Evolutionary conservation across 2,329 filamentous ascomycete genomes (phyloP).

Genomic region (Alternaria sp.): DNA sequence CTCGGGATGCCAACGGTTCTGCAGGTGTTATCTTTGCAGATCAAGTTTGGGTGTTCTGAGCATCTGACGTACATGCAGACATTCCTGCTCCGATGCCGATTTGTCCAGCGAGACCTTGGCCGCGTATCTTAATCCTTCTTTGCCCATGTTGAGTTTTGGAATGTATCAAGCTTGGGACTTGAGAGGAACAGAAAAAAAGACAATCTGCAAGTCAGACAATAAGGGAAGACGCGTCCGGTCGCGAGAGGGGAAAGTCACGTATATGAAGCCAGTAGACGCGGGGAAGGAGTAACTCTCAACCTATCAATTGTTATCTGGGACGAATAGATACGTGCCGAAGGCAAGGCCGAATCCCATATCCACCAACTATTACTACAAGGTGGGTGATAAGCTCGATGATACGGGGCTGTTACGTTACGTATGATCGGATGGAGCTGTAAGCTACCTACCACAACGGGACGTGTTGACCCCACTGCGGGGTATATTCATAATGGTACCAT

Average conservation of each 20-base stretch:
- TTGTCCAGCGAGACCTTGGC: conserved; percentile 76
- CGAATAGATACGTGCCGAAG: conserved; percentile 22
- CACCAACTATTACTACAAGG: conserved; percentile 22
- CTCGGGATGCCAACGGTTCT: conserved; percentile 95
- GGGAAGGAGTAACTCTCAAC: conserved; percentile 15
- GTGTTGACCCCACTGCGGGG: conserved; percentile 44
- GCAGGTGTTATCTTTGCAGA: not conserved
- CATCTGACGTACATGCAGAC: conserved; percentile 67
- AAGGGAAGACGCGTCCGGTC: not conserved
- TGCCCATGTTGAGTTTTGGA: conserved; percentile 50
- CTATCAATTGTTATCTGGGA: conserved; percentile 27
- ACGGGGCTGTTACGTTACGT: conserved; percentile 45
- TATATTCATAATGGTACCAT: conserved; percentile 24
- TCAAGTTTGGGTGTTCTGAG: not conserved
- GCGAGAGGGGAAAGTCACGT: conserved; percentile 10
- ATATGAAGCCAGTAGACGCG: conserved; percentile 23
- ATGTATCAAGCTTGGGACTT: not conserved
- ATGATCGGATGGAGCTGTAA: conserved; percentile 29
- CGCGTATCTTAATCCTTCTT: conserved; percentile 69
- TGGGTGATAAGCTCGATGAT: conserved; percentile 45
- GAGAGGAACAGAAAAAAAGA: not conserved
- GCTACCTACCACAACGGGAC: conserved; percentile 30
- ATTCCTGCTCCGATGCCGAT: conserved; percentile 71
- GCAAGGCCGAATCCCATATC: conserved; percentile 9
- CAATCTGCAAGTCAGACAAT: not conserved